Base-by-base conservation (phyloP, 1,284 basidiomycete species). In the Austroboletus niveus region DNA sequence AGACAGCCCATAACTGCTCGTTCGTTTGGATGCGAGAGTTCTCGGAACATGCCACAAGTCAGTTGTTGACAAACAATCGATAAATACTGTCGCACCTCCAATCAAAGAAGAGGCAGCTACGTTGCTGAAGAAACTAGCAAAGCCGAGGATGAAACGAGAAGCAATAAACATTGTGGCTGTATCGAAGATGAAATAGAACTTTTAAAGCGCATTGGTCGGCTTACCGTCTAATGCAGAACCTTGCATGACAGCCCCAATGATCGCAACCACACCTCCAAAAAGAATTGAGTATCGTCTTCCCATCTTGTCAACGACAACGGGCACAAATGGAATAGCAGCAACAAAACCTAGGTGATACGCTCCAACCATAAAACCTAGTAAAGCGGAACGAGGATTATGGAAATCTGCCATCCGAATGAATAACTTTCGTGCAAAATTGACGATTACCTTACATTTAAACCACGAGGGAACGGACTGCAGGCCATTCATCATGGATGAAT, bases 391-490 rank as follows among this genome's bases (percentile, higher is more conserved):
- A 45, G 60, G 59, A 44, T 62, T 41, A 8, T 45, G 10, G 20
- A 24, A 60, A 27, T 60, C 58, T 60, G 32, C 11, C 22, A 5
- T 29, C 11, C 29, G 12, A 10, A 27, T 59, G 15, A 50, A 32
- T n/a, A n/a, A 4, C 9, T 6, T n/a, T 39, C 27, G 27, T n/a
- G 22, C 10, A 5, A 12, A 11, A 11, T 41, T 41, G 15, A 24
- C 3, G 10, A 27, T 10, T 10, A 27, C 22, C 3, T 12, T 41
- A 62, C 59, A 62, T 39, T 62, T 52, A 11, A 60, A 24, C 60
- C 59, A 60, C 8, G 59, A 58, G 5, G 58, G 31, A 1, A 60
- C 59, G 4, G 59, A 57, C 22, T 62, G 60, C 31, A 62, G 17
- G 5, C 55, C 58, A 38, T 55, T 60, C 4, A 60, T 4, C 58